These are phyloP conservation scores for thale cress (Arabidopsis thaliana) DNA, from an alignment of 345 rosid genomes.

Conservation along the genomic window TAIR10.1 NC_003076.8:17874501-17875000, in stretches of 20 bases:
- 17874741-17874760: conserved; percentile 7
- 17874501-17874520: conserved; percentile 33
- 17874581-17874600: conserved; percentile 37
- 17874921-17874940: conserved; percentile 41
- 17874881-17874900: conserved; percentile 24
- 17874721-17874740: not conserved
- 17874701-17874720: not conserved
- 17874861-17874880: conserved; percentile 34
- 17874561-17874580: conserved; percentile 21
- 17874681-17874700: not conserved
- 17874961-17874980: conserved; percentile 31
- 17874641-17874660: too few species aligned
- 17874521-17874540: conserved; percentile 43
- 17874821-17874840: not conserved
- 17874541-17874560: not conserved
- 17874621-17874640: not conserved
- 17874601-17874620: conserved; percentile 13
- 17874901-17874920: conserved; percentile 24
- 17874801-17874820: conserved; percentile 11
- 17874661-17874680: too few species aligned
- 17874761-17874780: conserved; percentile 25
- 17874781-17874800: conserved; percentile 33
- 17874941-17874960: conserved; percentile 39
- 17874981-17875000: conserved; percentile 31
- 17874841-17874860: conserved; percentile 1